Evolutionary conservation across 331 rosid species (phyloP).

Genomic region (Acacia pycnantha): DNA sequence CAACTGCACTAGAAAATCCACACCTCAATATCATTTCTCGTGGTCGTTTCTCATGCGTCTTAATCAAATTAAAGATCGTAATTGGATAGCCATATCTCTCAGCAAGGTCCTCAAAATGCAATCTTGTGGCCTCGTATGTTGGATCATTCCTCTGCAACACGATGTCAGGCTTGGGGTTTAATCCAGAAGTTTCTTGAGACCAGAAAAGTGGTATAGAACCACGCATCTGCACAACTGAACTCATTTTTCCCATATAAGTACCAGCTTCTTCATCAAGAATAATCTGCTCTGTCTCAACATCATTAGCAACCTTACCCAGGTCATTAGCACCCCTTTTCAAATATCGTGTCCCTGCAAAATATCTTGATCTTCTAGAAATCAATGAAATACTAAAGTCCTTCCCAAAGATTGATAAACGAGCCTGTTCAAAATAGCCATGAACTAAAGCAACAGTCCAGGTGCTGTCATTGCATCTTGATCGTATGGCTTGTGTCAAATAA

Average conservation of each 20-base stretch:
- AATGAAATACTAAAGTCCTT: conserved; percentile 84
- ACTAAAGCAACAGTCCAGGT: conserved; percentile 97
- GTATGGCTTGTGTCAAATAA: conserved; percentile 77
- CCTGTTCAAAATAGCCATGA: conserved; percentile 95
- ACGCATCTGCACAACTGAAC: conserved; percentile 96
- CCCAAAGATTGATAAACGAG: conserved; percentile 83
- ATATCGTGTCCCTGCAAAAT: conserved; percentile 99
- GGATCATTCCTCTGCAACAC: conserved; percentile 96
- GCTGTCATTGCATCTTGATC: conserved; percentile 85
- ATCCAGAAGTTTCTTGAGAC: conserved; percentile 97
- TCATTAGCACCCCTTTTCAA: conserved; percentile 97
- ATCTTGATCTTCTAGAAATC: conserved; percentile 94
- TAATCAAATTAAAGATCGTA: conserved; percentile 84
- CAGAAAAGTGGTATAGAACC: conserved; percentile 98
- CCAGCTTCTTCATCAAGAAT: conserved; percentile 94
- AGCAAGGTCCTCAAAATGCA: conserved; percentile 91
- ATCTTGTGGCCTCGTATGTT: conserved; percentile 81
- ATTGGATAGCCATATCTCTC: conserved; percentile 90
- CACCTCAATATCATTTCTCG: conserved; percentile 99
- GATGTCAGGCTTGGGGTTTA: conserved; percentile 95
- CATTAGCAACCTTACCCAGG: conserved; percentile 98
- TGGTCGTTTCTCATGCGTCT: conserved; percentile 97
- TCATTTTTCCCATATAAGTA: conserved; percentile 84
- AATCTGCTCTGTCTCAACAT: conserved; percentile 97
- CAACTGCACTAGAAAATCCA: conserved; percentile 88